phyloP scores from a whole-genome alignment of 2,329 filamentous ascomycete species.

The Grosmannia huntii region DNA sequence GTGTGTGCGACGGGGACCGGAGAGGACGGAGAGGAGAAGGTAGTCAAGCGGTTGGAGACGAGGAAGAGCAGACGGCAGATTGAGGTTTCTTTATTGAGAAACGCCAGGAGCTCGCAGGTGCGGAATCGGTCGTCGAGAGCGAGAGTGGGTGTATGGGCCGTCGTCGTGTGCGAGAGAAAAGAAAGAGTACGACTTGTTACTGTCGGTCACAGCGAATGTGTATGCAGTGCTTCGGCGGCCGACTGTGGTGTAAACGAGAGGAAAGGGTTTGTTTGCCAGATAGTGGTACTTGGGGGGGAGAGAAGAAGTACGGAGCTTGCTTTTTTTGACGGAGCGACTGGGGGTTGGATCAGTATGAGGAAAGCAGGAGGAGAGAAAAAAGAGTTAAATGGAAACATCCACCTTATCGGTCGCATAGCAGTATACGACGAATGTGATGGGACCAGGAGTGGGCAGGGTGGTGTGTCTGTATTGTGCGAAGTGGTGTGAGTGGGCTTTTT shows the following conservation, averaged over 20 bases:
- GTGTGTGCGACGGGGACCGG: background rate
- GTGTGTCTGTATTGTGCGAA: background rate
- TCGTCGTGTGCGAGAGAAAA: background rate
- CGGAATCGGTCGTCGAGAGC: background rate
- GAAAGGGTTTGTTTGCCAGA: background rate
- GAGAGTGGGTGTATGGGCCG: background rate
- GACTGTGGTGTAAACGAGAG: conserved; percentile 1
- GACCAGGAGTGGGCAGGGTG: background rate
- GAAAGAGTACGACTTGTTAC: background rate
- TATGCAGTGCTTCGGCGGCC: background rate
- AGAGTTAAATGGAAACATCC: background rate
- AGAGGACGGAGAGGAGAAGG: background rate
- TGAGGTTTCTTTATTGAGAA: background rate
- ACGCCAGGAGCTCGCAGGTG: background rate
- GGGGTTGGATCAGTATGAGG: background rate
- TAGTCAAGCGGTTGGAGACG: background rate
- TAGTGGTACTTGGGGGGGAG: background rate
- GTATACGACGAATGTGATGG: background rate
- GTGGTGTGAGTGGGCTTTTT: background rate
- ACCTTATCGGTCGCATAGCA: conserved; percentile 2
- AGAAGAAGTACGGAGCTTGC: background rate
- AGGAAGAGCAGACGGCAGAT: background rate
- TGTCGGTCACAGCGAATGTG: background rate
- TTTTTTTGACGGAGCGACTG: background rate
- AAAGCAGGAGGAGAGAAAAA: background rate